Evolutionary conservation across 176 grass and related monocot species (phyloP), one percentile per base, ranked within the genome.

Genomic region (Tillandsia fasciculata): DNA sequence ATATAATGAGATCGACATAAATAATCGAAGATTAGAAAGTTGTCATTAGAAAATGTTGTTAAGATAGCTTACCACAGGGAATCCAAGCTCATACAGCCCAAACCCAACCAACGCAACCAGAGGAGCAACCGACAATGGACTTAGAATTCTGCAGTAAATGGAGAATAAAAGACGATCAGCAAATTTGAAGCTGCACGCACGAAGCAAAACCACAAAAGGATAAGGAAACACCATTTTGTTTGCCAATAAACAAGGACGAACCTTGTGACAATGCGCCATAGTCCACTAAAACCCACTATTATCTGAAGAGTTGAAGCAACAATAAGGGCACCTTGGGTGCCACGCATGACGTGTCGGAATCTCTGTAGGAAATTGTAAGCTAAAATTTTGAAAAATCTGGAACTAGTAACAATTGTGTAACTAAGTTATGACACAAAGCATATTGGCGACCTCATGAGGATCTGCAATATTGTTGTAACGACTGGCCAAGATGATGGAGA

Each of bases 251-350:
- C 7, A 18, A 10, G 18, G 5, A 47, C 59, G 7, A 56, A 99
- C 89, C 81, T 93, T 69, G 79, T 76, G 28, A 90, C 86, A 66
- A 88, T 74, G 11, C 87, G 84, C 94, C 94, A 93, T 47, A 99
- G 84, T 7, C 90, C 89, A 28, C 84, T 90, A 69, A 92, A 99
- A 0, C 89, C 94, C 52, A 93, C 65, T 74, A 99, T 84, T 69
- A 99, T 93, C 59, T 99, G 94, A 48, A 99, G 74, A 27, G 78
- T 77, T 74, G 89, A 93, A 3, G 94, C 89, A 64, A 93, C 79
- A 22, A 99, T 99, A 56, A 99, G 79, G 18, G 94, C 94, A 51
- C 94, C 94, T 72, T 99, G 94, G 4, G 87, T 99, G 15, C 82
- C 86, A 50, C 87, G 82, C 84, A 99, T 99, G 73, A 80, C 88